phyloP scores from a whole-genome alignment of 2,329 filamentous ascomycete species.

The Microdochium bolleyi region DNA sequence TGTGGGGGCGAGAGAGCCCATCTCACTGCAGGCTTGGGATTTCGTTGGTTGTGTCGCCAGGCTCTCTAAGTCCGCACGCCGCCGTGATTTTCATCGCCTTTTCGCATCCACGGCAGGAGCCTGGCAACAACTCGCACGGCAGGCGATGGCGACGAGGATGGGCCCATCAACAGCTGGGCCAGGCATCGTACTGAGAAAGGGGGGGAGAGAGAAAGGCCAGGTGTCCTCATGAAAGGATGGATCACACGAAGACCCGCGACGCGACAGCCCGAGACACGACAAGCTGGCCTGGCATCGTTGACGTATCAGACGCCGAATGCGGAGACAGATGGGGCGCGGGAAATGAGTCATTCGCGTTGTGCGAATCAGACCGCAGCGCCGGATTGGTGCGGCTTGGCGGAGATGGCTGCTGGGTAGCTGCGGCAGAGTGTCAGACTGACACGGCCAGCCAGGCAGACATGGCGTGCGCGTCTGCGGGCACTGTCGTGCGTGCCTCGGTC shows the following conservation, averaged over 20 bases:
- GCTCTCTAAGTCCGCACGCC: too few species aligned
- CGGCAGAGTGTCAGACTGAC: background rate
- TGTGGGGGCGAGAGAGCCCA: background rate
- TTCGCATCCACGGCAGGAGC: too few species aligned
- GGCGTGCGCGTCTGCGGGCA: background rate
- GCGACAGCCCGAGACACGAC: background rate
- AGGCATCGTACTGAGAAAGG: too few species aligned
- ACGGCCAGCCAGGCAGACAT: background rate
- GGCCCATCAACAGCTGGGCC: too few species aligned
- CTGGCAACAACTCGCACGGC: too few species aligned
- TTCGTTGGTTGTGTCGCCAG: background rate
- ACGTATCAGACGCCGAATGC: background rate
- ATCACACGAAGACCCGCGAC: background rate
- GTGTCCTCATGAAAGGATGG: too few species aligned
- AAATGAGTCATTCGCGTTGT: background rate
- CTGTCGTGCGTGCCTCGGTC: background rate
- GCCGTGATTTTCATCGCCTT: too few species aligned
- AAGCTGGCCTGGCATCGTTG: background rate
- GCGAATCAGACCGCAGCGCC: background rate
- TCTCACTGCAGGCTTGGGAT: background rate
- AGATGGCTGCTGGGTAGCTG: background rate
- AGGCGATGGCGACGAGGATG: too few species aligned
- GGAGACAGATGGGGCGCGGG: background rate
- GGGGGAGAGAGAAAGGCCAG: too few species aligned
- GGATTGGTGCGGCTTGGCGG: background rate